Evolutionary conservation across 257 asterid genomes (phyloP), one percentile per base, ranked within the genome.

Genomic region (Coffea canephora): DNA sequence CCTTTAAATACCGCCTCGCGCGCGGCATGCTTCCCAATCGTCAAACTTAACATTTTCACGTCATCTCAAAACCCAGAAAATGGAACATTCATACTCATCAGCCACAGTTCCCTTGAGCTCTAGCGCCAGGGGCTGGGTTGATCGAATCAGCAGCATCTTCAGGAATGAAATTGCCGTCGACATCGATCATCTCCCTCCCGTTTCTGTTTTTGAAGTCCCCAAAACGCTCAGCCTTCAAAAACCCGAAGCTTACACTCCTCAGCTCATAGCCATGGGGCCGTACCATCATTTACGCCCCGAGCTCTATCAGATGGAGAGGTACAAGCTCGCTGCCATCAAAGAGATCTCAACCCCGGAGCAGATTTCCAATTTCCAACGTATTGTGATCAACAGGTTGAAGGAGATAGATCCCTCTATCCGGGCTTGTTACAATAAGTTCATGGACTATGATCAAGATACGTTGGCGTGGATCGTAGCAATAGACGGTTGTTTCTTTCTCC

Each of bases 201-300:
- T 80, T 6, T 85, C 81, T 15, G 88, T 89, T 6, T 89, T 85
- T 16, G 78, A 71, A 1, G 87, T 90, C 23, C 91, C 93, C 1
- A 81, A 67, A 69, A 66, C 82, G 11, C 36, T 88, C 34, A 75
- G 54, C 27, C 70, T 57, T 25, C 80, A 84, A 0, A 84, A 88
- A 55, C 90, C 86, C 73, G 88, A 90, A 62, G 88, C 86, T 8
- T 90, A 86, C 67, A 16, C 80, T 18, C 93, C 91, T 57, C 90
- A 80, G 49, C 65, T 65, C 13, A 25, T 88, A 1, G 87, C 88
- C 2, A 76, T 90, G 23, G 91, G 93, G 21, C 91, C 91, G 1
- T 90, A 86, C 74, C 93, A 88, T 65, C 91, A 87, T 66, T 64
- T 87, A 1, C 74, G 89, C 14, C 90, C 88, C 27, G 90, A 86